phyloP scores from a whole-genome alignment of 2,329 filamentous ascomycete species.

The Tolypocladium album region DNA sequence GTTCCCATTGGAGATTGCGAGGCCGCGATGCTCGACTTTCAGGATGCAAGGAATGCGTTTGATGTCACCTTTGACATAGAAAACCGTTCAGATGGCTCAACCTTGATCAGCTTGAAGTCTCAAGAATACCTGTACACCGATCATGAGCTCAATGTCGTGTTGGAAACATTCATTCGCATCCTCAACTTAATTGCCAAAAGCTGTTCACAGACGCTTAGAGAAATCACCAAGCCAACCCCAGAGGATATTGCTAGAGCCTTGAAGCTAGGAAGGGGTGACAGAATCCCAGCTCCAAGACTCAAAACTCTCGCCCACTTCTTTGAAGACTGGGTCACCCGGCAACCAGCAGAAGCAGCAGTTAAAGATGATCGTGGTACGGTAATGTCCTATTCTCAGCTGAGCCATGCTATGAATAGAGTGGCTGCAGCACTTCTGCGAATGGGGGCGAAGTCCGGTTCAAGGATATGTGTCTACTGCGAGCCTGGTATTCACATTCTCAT shows the following conservation, averaged over 20 bases:
- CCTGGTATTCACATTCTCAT: not conserved
- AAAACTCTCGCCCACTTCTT: constrained; percentile 1
- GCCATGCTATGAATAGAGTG: not conserved
- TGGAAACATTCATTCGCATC: not conserved
- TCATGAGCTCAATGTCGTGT: not conserved
- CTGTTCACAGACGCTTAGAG: not conserved
- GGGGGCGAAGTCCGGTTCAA: not conserved
- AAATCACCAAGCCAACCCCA: not conserved
- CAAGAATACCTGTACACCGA: constrained; percentile 1
- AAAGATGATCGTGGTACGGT: not conserved
- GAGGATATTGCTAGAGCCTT: not conserved
- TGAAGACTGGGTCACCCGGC: not conserved
- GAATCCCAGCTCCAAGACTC: not conserved
- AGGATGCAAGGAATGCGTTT: constrained; percentile 1
- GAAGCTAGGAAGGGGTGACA: not conserved
- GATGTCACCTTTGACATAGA: constrained; percentile 1
- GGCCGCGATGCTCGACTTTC: not conserved
- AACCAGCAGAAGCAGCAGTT: not conserved
- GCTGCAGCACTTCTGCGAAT: not conserved
- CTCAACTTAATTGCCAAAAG: not conserved
- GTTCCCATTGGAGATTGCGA: not conserved
- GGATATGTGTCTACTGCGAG: not conserved
- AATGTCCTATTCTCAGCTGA: constrained; percentile 1
- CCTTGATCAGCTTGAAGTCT: not conserved
- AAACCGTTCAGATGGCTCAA: not conserved